Evolutionary conservation across 805 yeast genomes (phyloP).

Genomic region (Danielia oregonensis): DNA sequence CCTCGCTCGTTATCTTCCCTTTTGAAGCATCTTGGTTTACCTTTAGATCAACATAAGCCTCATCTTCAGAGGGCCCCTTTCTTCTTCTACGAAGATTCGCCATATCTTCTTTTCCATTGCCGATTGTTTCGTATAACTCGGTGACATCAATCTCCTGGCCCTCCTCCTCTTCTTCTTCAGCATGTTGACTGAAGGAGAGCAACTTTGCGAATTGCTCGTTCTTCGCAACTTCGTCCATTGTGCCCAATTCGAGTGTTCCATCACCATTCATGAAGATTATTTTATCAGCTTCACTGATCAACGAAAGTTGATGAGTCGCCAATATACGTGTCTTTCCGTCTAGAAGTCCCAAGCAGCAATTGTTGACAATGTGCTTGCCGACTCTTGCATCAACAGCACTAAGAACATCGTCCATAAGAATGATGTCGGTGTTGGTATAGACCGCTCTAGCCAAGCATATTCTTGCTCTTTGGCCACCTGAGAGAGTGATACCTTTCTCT

Average conservation of each 20-base stretch:
- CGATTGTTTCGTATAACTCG: conserved; percentile 5
- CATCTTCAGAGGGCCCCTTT: conserved; percentile 18
- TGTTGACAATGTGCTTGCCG: conserved; percentile 71
- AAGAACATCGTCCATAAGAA: conserved; percentile 72
- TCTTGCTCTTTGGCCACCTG: conserved; percentile 88
- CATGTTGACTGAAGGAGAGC: conserved; percentile 40
- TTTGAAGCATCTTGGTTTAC: conserved; percentile 20
- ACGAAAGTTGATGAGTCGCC: conserved; percentile 80
- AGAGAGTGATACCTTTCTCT: conserved; percentile 77
- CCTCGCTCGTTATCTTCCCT: conserved; percentile 26
- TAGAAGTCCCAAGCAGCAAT: conserved; percentile 61
- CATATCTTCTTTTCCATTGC: conserved; percentile 13
- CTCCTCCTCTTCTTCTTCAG: conserved; percentile 15
- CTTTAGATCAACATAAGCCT: conserved; percentile 28
- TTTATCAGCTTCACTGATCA: conserved; percentile 68
- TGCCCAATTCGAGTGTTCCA: conserved; percentile 58
- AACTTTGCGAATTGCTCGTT: conserved; percentile 36
- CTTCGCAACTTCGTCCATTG: conserved; percentile 47
- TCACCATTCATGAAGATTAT: conserved; percentile 67
- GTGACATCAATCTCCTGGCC: too few species aligned
- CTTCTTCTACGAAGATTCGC: conserved; percentile 17
- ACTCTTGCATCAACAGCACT: conserved; percentile 87
- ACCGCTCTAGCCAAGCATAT: conserved; percentile 76
- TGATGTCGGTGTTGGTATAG: conserved; percentile 63
- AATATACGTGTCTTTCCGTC: conserved; percentile 60